A percentile compares a stretch with the other conserved stretches of the same genome.
phyloP scores from a whole-genome alignment of 306 rosid genomes.

The Prinsepia uniflora region DNA sequence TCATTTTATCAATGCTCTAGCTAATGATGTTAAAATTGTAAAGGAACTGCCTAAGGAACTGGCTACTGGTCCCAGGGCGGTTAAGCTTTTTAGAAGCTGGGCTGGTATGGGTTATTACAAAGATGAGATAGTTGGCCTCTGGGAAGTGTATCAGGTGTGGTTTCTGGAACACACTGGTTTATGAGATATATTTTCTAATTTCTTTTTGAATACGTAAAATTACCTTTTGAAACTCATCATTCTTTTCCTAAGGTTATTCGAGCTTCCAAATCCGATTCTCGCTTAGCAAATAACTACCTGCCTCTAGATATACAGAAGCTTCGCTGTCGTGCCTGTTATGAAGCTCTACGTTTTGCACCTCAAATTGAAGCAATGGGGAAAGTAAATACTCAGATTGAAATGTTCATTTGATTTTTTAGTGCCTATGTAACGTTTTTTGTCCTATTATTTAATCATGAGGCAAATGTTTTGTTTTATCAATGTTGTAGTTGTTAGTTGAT shows the following conservation, averaged over 20 bases:
- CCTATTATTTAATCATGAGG: background rate
- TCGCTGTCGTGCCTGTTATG: conserved; percentile 79
- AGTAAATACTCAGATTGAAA: conserved; percentile 37
- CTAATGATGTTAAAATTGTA: conserved; percentile 65
- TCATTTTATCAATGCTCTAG: conserved; percentile 66
- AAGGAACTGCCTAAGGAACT: conserved; percentile 68
- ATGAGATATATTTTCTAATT: conserved; percentile 9
- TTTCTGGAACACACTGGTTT: conserved; percentile 20
- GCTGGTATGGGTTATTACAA: conserved; percentile 73
- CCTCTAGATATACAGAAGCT: conserved; percentile 83
- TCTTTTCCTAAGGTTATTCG: conserved; percentile 55
- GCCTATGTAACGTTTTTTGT: conserved; percentile 12
- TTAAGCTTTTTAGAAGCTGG: conserved; percentile 84
- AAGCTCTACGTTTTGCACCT: conserved; percentile 84
- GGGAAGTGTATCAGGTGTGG: conserved; percentile 60
- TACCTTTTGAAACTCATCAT: conserved; percentile 13
- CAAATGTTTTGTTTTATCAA: conserved; percentile 10
- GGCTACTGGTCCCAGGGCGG: conserved; percentile 41
- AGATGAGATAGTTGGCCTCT: conserved; percentile 68
- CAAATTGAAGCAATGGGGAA: conserved; percentile 84
- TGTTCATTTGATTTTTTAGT: conserved; percentile 23
- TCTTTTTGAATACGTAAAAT: background rate
- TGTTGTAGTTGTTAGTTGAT: conserved; percentile 62
- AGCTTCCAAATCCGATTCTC: conserved; percentile 89
- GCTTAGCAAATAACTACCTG: conserved; percentile 77